phyloP scores from a whole-genome alignment of 257 asterid species.

The Nicotiana obtusifolia region DNA sequence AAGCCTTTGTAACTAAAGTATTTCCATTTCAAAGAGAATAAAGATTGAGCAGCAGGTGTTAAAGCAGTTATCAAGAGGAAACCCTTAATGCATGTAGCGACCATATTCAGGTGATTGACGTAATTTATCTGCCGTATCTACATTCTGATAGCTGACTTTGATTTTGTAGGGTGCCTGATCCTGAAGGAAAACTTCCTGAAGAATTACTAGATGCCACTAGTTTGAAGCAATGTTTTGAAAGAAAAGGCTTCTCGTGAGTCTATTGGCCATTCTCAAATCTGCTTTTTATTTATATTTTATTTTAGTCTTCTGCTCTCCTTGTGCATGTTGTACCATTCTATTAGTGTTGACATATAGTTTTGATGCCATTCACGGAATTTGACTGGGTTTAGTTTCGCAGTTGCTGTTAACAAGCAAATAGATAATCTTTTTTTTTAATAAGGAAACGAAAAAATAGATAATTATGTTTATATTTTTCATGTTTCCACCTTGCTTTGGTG shows the following conservation, averaged over 20 bases:
- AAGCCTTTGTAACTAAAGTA: neutral
- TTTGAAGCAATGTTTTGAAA: constrained; percentile 56
- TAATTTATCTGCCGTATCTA: neutral
- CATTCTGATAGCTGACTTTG: constrained; percentile 5
- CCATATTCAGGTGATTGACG: neutral
- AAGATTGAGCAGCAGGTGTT: neutral
- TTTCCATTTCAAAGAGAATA: too few relatives aligned
- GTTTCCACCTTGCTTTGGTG: neutral
- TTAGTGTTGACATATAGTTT: neutral
- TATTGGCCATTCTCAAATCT: neutral
- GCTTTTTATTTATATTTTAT: neutral
- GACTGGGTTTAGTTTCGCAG: neutral
- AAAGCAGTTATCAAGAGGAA: neutral
- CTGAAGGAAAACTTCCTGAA: constrained; percentile 83
- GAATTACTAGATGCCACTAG: constrained; percentile 65
- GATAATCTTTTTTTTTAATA: neutral
- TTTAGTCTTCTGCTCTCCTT: neutral
- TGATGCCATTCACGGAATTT: neutral
- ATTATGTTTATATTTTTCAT: neutral
- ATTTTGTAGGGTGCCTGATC: constrained; percentile 65
- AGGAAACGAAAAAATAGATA: neutral
- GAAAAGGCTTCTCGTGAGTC: constrained; percentile 90
- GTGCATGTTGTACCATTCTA: neutral
- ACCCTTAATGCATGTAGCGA: neutral
- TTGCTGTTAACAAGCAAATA: neutral